Percentiles rank a stretch among this genome's conserved stretches.
Evolutionary conservation across 176 grass and related monocot genomes (phyloP).

Genomic region (Oryza coarctata): DNA sequence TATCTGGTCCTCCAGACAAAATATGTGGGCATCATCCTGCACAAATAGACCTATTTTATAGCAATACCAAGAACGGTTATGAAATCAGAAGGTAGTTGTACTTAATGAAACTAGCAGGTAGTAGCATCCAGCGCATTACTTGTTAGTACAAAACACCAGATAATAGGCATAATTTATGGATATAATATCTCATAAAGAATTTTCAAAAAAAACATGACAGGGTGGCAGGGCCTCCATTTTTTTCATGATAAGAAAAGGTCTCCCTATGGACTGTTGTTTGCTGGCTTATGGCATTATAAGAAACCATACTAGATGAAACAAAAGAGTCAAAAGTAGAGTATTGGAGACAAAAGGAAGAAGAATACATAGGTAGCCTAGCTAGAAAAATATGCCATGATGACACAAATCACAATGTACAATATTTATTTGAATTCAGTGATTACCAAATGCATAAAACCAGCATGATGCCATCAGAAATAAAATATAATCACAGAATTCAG

Average conservation of each 20-base stretch:
- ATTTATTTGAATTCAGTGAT: background rate
- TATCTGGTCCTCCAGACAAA: slow-evolving; percentile 90
- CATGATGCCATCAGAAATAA: slow-evolving; percentile 4
- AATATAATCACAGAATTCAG: background rate
- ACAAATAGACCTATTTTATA: slow-evolving; percentile 23
- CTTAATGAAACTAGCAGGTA: background rate
- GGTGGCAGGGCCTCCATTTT: background rate
- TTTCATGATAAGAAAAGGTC: background rate
- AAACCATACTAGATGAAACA: background rate
- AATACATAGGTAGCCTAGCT: background rate
- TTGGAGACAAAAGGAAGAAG: background rate
- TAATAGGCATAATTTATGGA: background rate
- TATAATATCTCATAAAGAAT: background rate
- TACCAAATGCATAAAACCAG: background rate
- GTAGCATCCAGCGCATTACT: background rate
- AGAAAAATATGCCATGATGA: background rate
- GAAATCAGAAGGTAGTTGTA: background rate
- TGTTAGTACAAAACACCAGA: slow-evolving; percentile 12
- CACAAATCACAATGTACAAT: background rate
- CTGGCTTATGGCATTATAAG: background rate
- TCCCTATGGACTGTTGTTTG: background rate
- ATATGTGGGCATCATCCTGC: slow-evolving; percentile 99
- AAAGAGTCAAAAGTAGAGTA: background rate
- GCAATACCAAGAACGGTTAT: slow-evolving; percentile 18
- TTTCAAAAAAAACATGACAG: background rate